A percentile compares a stretch with the other conserved stretches of the same genome.
These are phyloP conservation scores for Begonia masoniana DNA, from an alignment of 306 rosid genomes.

Conservation along the genomic window DNA sequence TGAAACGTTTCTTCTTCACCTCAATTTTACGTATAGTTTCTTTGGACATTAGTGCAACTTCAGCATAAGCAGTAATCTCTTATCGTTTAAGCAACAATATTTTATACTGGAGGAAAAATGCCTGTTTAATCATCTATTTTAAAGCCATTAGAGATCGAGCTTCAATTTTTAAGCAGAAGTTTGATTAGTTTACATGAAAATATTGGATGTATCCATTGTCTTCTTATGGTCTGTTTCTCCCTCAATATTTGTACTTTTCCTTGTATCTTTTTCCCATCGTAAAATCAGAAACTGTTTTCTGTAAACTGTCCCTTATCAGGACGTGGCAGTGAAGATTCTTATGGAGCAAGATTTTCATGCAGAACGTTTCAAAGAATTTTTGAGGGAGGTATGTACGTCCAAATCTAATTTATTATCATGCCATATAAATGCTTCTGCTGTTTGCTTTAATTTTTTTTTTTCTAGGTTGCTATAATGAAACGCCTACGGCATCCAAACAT, in stretches of 20 bases:
- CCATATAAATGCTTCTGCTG: background rate
- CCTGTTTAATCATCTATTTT: background rate
- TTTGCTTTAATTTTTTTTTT: constrained; percentile 7
- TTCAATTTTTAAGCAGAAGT: background rate
- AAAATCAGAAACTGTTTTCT: constrained; percentile 1
- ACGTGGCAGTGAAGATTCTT: constrained; percentile 96
- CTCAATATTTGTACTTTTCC: background rate
- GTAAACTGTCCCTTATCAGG: constrained; percentile 37
- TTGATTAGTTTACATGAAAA: background rate
- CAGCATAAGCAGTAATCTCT: too few relatives aligned
- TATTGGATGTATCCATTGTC: too few relatives aligned
- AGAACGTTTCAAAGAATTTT: constrained; percentile 74
- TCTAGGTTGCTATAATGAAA: constrained; percentile 94
- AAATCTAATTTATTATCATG: background rate
- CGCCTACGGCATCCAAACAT: constrained; percentile 91
- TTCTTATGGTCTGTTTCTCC: background rate
- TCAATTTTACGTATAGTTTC: too few relatives aligned
- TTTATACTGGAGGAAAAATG: too few relatives aligned
- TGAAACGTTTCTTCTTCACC: too few relatives aligned
- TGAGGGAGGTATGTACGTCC: constrained; percentile 62
- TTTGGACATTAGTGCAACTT: too few relatives aligned
- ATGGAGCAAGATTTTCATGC: constrained; percentile 95
- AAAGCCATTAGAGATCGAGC: background rate
- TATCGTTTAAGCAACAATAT: too few relatives aligned
- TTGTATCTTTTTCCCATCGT: background rate